These are phyloP conservation scores for Dacryopinax primogenitus DNA, from an alignment of 768 basidiomycete genomes.

Conservation along the genomic window DNA sequence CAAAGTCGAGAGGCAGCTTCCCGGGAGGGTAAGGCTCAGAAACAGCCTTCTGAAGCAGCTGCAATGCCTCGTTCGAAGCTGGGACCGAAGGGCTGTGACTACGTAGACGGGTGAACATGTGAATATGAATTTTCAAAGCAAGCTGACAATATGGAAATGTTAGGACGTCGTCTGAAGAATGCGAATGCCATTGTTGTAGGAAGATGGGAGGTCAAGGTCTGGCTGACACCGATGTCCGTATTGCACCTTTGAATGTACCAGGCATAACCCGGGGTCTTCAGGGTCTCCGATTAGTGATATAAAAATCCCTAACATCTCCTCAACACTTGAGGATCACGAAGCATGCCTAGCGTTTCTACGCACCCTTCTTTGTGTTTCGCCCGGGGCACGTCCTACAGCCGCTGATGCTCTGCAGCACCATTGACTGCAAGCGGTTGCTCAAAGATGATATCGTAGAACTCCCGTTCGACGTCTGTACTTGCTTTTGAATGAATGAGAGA, in stretches of 20 bases:
- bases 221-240: neutral
- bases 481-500: too few relatives aligned
- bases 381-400: too few relatives aligned
- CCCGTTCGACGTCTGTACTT: too few relatives aligned
- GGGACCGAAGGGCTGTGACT: conserved; percentile 59
- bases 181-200: neutral
- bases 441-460: too few relatives aligned
- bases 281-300: neutral
- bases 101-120: neutral
- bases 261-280: neutral
- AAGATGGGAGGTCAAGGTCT: neutral
- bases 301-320: too few relatives aligned
- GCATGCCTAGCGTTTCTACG: too few relatives aligned
- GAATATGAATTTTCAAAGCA: neutral
- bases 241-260: too few relatives aligned
- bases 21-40: conserved; percentile 49
- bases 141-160: conserved; percentile 3
- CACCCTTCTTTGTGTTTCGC: too few relatives aligned
- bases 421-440: too few relatives aligned
- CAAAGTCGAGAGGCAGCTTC: conserved; percentile 47
- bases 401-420: too few relatives aligned
- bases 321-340: too few relatives aligned
- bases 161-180: neutral
- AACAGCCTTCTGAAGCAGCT: conserved; percentile 45
- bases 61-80: conserved; percentile 48